These are phyloP conservation scores for Trypanosoma vivax DNA, from an alignment of 208 protist genomes.

Conservation along the genomic window DNA sequence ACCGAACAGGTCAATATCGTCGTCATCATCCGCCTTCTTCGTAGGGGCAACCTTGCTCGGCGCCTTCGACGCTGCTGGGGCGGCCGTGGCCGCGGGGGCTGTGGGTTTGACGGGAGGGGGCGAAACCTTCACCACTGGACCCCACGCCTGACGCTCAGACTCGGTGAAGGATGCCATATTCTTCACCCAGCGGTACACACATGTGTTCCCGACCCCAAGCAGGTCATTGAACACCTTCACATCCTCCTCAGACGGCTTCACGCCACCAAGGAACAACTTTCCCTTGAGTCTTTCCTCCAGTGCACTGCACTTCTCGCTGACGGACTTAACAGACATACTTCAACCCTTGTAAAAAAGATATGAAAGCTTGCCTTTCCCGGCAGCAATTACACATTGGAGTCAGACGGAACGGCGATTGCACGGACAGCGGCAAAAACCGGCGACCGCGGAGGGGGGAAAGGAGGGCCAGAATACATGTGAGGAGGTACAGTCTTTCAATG, in stretches of 20 bases:
- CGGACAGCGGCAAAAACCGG: slow-evolving; percentile 10
- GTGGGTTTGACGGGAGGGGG: slow-evolving; percentile 21
- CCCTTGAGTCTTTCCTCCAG: slow-evolving; percentile 49
- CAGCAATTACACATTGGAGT: not conserved
- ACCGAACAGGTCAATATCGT: slow-evolving; percentile 89
- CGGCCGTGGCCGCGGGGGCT: slow-evolving; percentile 16
- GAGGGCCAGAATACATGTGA: not conserved
- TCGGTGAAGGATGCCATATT: slow-evolving; percentile 63
- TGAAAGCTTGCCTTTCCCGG: slow-evolving; percentile 5
- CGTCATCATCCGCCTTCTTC: slow-evolving; percentile 51
- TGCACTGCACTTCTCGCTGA: slow-evolving; percentile 39
- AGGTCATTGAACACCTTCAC: slow-evolving; percentile 70
- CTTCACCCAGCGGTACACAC: slow-evolving; percentile 68
- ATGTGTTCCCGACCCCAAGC: slow-evolving; percentile 39
- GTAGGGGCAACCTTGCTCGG: slow-evolving; percentile 7
- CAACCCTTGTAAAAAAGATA: slow-evolving; percentile 1
- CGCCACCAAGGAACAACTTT: slow-evolving; percentile 63
- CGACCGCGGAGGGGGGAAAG: slow-evolving; percentile 1
- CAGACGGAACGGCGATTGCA: no score
- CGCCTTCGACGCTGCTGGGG: slow-evolving; percentile 15
- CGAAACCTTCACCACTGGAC: slow-evolving; percentile 45
- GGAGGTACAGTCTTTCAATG: not conserved
- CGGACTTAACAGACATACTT: slow-evolving; percentile 54
- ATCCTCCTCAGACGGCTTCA: slow-evolving; percentile 55
- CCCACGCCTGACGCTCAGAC: slow-evolving; percentile 44